A percentile compares a stretch with the other conserved stretches of the same genome.
These are phyloP conservation scores for Fulvia fulva DNA, from an alignment of 2,329 filamentous ascomycete species.

Conservation along the genomic window DNA sequence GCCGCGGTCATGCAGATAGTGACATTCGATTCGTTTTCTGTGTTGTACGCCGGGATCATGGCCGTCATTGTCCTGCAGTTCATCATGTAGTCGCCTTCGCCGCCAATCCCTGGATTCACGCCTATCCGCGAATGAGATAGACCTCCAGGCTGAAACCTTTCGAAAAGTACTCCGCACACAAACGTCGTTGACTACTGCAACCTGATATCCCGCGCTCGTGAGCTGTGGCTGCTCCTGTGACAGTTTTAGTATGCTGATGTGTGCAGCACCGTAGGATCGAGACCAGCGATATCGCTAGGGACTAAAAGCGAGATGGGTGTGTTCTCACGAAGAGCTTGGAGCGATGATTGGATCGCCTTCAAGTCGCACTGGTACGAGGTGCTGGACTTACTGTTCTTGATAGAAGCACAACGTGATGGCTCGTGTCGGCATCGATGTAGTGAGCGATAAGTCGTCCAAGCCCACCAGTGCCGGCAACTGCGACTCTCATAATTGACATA, in stretches of 20 bases:
- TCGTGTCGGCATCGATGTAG: constrained; percentile 57
- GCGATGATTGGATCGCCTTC: too few species aligned
- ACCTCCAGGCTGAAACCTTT: constrained; percentile 67
- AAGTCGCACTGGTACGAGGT: too few species aligned
- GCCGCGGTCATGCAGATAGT: constrained; percentile 65
- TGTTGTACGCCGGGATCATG: constrained; percentile 56
- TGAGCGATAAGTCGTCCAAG: constrained; percentile 56
- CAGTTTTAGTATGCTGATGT: constrained; percentile 10
- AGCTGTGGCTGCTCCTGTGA: constrained; percentile 53
- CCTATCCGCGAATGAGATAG: constrained; percentile 60
- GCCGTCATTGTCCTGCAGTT: constrained; percentile 57
- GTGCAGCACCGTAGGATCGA: neutral
- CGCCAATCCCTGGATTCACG: constrained; percentile 44
- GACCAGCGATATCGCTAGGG: neutral
- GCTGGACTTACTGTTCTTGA: constrained; percentile 56
- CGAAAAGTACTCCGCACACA: constrained; percentile 71
- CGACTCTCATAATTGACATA: constrained; percentile 48
- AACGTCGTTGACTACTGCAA: constrained; percentile 70
- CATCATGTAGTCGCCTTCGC: constrained; percentile 63
- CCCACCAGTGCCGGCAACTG: constrained; percentile 59
- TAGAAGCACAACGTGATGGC: constrained; percentile 66
- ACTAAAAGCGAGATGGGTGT: neutral
- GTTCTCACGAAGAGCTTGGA: too few species aligned
- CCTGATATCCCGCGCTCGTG: constrained; percentile 57
- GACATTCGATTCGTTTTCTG: constrained; percentile 46